Conservation (phyloP, 1,284 basidiomycete genomes). For the Austropuccinia psidii region DNA sequence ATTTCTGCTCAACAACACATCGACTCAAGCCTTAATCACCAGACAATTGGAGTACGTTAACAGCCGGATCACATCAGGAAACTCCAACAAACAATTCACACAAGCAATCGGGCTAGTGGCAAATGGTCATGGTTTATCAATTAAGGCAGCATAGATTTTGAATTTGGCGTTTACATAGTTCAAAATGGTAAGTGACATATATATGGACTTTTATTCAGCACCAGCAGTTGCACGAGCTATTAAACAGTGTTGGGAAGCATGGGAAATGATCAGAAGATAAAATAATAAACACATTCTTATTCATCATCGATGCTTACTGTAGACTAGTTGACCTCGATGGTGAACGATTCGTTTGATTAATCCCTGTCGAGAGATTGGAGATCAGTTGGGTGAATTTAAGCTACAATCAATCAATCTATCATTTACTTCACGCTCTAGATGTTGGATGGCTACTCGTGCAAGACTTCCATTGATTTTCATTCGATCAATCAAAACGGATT, state of each 20-base stretch:
- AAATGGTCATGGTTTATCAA: no score
- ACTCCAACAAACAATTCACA: no score
- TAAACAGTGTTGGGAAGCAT: background rate
- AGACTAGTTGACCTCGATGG: slow-evolving; percentile 87
- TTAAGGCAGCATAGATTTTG: no score
- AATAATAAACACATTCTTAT: background rate
- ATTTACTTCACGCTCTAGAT: slow-evolving; percentile 81
- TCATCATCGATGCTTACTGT: slow-evolving; percentile 55
- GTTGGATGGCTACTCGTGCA: slow-evolving; percentile 83
- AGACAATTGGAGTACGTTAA: no score
- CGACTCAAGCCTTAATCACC: no score
- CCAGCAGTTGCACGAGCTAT: slow-evolving; percentile 33
- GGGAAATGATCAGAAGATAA: background rate
- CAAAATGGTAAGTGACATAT: background rate
- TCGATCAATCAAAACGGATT: slow-evolving; percentile 90
- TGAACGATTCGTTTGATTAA: slow-evolving; percentile 95
- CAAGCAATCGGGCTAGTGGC: no score
- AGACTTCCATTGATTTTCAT: slow-evolving; percentile 92
- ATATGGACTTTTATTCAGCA: slow-evolving; percentile 5
- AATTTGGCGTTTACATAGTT: no score
- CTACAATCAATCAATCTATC: background rate
- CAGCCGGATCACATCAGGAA: no score
- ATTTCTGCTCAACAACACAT: no score
- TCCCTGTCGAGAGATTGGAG: slow-evolving; percentile 6
- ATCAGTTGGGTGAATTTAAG: background rate